Evolutionary conservation across 257 asterid species (phyloP), one percentile per base, ranked within the genome.

Genomic region (Solanum medicagineum): DNA sequence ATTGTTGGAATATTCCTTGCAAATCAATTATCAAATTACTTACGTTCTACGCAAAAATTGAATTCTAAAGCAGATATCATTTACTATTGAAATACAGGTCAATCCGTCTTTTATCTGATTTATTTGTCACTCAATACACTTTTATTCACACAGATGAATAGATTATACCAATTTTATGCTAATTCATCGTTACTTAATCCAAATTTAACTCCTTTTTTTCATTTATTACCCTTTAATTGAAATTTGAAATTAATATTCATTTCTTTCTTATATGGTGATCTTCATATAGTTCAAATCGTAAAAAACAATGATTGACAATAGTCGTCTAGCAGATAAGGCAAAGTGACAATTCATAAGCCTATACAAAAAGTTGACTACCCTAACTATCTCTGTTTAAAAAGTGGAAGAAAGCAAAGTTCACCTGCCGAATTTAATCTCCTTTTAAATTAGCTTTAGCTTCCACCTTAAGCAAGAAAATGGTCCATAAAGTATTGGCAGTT

Each of bases 391-490:
- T 59, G 45, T 32, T 32, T 81, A 20, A 13, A 19, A 71, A 83
- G 79, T 26, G 74, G 26, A 73, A 84, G 71, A 62, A 57, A 74
- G 86, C 85, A 79, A 70, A 70, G 83, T 81, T 84, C 54, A 45
- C 8, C 56, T 80, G 66, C 84, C 44, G 14, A 54, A 26, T 54
- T 29, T 14, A 32, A 53, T 54, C 22, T 6, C 11, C 3, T 69
- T 69, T 40, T 40, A 16, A 17, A 40, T 17, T 54, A 19, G 73
- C 85, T 80, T 74, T 32, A 63, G 26, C 88, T 88, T 86, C 73
- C 84, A 56, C 57, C 86, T 84, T 49, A 86, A 88, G 89, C 74
- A 29, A 86, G 20, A 45, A 40, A 80, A 42, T 62, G 16, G 17
- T 51, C 32, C 49, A 36, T 36, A 36, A 36, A 36, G 42, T 36